Evolutionary conservation across 2,329 filamentous ascomycete species (phyloP), one percentile per base, ranked within the genome.

Genomic region (Atkinsonella texensis): DNA sequence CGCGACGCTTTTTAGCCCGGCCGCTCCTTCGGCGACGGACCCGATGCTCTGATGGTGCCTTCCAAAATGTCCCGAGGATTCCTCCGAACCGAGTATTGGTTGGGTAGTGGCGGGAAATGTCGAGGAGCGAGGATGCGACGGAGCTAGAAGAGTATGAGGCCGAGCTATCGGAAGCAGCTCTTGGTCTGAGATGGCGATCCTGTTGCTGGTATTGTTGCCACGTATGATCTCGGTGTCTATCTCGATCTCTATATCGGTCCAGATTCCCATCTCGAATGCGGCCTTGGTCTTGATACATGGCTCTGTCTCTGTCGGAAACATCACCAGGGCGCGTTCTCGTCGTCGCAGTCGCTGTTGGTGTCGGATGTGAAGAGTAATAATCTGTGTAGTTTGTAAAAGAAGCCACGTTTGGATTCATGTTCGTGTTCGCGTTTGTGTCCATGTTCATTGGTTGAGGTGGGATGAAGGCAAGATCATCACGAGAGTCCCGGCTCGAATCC

Each of bases 51-150:
- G 77, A 80, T 13, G 78, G 76, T 6, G 79, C 72, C 4, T 72
- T 77, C 63, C 85, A 85, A 61, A 87, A 86, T 15, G 79, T 74
- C 52, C 69, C 69, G 43, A 89, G 69, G 50, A 80, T 73, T 40
- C 81, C 78, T 54, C 76, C 73, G 41, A 71, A 68, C 51, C 73
- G 69, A 7, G 70, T 71, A 41, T 67, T 69, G 53, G 68, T 63
- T 17, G 71, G 72, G 49, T 74, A 72, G 46, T 72, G 69, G 40
- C 74, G 74, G 47, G 84, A 85, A 49, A 88, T 82, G 59, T 88
- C 83, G 50, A 87, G 66, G 52, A 82, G 73, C 1, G 81, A 84
- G 15, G 74, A 75, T 15, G 75, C 77, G 42, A 75, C 75, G 39
- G 74, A 80, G 52, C 72, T 78, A 31, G 64, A 63, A 18, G 72